A percentile compares a stretch with the other conserved stretches of the same genome.
These are phyloP conservation scores for Lepidopterella palustris DNA, from an alignment of 495 filamentous ascomycete species.

Conservation along the genomic window DNA sequence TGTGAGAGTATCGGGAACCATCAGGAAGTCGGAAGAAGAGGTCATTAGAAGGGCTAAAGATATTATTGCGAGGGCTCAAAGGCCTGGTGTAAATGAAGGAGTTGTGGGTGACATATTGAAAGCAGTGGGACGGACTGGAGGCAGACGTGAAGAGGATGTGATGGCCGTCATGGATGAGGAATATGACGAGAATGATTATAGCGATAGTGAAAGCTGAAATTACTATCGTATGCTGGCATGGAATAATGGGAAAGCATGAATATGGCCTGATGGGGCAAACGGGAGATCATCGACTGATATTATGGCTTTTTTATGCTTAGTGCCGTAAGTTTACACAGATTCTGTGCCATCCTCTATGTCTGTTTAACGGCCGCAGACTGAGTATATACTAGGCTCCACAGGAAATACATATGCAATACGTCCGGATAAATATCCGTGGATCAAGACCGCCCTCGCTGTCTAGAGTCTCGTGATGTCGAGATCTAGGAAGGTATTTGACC, in stretches of 20 bases:
- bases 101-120: slow-evolving; percentile 49
- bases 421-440: too few species aligned
- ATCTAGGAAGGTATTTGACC: too few species aligned
- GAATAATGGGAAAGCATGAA: not conserved
- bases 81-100: not conserved
- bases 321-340: too few species aligned
- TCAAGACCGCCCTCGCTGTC: too few species aligned
- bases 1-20: slow-evolving; percentile 88
- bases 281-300: too few species aligned
- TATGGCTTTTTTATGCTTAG: too few species aligned
- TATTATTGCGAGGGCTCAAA: slow-evolving; percentile 26
- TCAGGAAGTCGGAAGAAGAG: slow-evolving; percentile 85
- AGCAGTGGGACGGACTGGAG: slow-evolving; percentile 36
- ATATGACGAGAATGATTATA: slow-evolving; percentile 44
- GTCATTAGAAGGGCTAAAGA: slow-evolving; percentile 67
- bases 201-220: slow-evolving; percentile 1
- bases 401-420: too few species aligned
- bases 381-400: too few species aligned
- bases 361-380: too few species aligned
- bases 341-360: too few species aligned
- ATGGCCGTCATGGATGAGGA: slow-evolving; percentile 46
- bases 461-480: too few species aligned
- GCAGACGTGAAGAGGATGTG: slow-evolving; percentile 33
- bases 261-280: not conserved
- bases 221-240: not conserved